These are phyloP conservation scores for Ceratopteris richardii DNA, from an alignment of 75 land plant species.

Conservation along the genomic window DNA sequence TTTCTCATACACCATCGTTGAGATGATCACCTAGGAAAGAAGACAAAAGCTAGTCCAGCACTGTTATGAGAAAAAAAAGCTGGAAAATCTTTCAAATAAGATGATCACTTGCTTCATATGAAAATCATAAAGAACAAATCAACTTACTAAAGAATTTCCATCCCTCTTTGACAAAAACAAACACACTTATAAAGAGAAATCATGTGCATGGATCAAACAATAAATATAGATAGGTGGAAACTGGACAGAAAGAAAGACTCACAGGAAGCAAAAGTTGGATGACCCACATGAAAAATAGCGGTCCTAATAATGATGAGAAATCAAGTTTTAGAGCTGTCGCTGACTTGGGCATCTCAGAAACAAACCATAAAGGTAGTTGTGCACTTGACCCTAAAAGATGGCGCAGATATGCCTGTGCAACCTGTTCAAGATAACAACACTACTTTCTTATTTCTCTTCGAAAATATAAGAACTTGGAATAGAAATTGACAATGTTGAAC, in stretches of 20 bases:
- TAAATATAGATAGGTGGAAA: too few species aligned
- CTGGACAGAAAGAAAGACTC: slow-evolving; percentile 14
- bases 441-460: background rate
- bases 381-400: slow-evolving; percentile 13
- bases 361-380: slow-evolving; percentile 23
- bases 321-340: slow-evolving; percentile 15
- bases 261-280: slow-evolving; percentile 29
- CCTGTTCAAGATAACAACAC: slow-evolving; percentile 14
- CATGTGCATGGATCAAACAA: too few species aligned
- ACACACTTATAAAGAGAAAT: too few species aligned
- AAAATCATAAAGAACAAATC: too few species aligned
- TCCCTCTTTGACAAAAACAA: background rate
- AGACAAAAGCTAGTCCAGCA: too few species aligned
- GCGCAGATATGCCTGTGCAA: slow-evolving; percentile 26
- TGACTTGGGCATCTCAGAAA: slow-evolving; percentile 28
- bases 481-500: background rate
- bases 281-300: slow-evolving; percentile 39
- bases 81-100: too few species aligned
- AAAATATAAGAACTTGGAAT: background rate
- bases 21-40: slow-evolving; percentile 14
- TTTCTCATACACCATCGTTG: slow-evolving; percentile 18
- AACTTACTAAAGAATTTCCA: too few species aligned
- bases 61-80: too few species aligned
- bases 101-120: too few species aligned
- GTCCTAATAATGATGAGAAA: slow-evolving; percentile 28